Base-by-base conservation (phyloP, 306 rosid species). In the Pueraria montana region DNA sequence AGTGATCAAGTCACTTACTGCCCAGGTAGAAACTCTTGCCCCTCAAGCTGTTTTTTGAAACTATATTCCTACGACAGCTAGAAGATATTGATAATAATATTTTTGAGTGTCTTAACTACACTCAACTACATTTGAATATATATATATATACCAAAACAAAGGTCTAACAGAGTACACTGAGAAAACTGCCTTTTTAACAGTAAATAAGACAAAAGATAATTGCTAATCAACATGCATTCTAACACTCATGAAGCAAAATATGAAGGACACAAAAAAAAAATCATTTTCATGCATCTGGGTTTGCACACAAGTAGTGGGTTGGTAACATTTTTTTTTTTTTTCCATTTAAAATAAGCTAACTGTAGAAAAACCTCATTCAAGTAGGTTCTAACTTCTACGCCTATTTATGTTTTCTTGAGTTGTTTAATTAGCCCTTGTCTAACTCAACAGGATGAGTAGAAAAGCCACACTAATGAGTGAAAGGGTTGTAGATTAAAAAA, bases 1-100 rank as follows among this genome's bases (percentile, higher is more conserved):
- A 89, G 99, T 96, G 84, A 96, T 92, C 88, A 94, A 92, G 88
- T 96, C 99, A 1, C 99, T 96, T 78, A 96, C 99, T 68, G 97
- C 98, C 55, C 96, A 92, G 91, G 99, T 96, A 89, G 87, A 49
- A 30, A 65, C 53, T 65, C 26, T 24, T 24, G 36, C 74, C 43
- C 67, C 69, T 11, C 59, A 30, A 58, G 55, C 67, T 52, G 26
- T 50, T 75, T 38, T 66, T 73, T 72, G 67, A 84, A 61, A 36
- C 20, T 75, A 76, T 70, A 14, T 83, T 83, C 42, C 21, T 16
- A 14, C 4, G 1, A 14, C 55, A 61, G 66, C 75, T 72, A n/a
- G 66, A 62, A 61, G 45, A n/a, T n/a, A n/a, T n/a, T n/a, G n/a
- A n/a, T n/a, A n/a, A n/a, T n/a, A n/a, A n/a, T n/a, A n/a, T n/a